Evolutionary conservation across 2,329 filamentous ascomycete genomes (phyloP).

Genomic region (Aureobasidium lini): DNA sequence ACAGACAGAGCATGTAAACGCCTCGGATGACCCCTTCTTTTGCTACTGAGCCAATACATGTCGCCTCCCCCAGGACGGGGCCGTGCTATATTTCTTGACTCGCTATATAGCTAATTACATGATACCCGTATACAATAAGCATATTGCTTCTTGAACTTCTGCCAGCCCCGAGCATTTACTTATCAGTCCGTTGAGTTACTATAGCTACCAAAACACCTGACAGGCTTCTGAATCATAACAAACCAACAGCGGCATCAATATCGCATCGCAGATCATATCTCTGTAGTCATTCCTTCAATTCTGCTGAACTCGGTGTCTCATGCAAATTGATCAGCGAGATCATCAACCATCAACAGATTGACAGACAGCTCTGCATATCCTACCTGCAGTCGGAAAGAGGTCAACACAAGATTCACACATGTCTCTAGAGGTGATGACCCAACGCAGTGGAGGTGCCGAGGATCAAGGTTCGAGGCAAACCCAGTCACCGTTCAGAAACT

Average conservation of each 20-base stretch:
- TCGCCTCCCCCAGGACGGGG: too few relatives aligned
- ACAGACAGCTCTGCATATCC: too few relatives aligned
- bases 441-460: neutral
- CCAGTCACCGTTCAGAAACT: neutral
- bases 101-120: too few relatives aligned
- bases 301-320: neutral
- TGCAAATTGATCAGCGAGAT: neutral
- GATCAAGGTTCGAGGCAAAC: neutral
- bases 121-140: too few relatives aligned
- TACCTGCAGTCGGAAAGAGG: neutral
- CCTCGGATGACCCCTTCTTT: neutral
- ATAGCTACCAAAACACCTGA: too few relatives aligned
- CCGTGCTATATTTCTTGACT: too few relatives aligned
- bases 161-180: too few relatives aligned
- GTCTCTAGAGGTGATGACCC: neutral
- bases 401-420: neutral
- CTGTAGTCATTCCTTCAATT: neutral
- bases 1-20: conserved; percentile 27
- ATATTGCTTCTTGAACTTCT: too few relatives aligned
- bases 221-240: neutral
- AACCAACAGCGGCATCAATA: neutral
- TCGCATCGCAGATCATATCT: neutral
- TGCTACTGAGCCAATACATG: too few relatives aligned
- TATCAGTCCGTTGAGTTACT: too few relatives aligned
- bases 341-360: neutral